phyloP scores from a whole-genome alignment of 192 early-diverging fungal species.

The Coemansia sp. region DNA sequence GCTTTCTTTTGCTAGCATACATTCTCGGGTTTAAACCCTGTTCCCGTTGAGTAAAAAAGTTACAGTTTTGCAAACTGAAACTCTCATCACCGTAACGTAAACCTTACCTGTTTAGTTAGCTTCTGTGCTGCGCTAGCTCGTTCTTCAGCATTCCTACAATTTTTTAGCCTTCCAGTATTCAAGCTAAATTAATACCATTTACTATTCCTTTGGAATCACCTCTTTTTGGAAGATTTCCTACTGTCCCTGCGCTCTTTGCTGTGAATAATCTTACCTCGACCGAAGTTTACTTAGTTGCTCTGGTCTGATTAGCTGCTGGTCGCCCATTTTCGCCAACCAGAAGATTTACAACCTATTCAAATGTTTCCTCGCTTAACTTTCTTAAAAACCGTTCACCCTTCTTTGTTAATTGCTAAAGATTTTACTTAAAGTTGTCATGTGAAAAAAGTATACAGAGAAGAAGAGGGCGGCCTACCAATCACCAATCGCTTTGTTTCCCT shows the following conservation, averaged over 20 bases:
- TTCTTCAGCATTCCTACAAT: constrained; percentile 9
- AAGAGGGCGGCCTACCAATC: background rate
- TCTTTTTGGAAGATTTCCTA: background rate
- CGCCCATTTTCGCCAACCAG: background rate
- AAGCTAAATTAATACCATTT: background rate
- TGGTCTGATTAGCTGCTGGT: background rate
- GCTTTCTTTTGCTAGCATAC: background rate
- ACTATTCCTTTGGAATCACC: background rate
- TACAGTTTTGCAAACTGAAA: background rate
- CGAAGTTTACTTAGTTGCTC: constrained; percentile 1
- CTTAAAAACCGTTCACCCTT: background rate
- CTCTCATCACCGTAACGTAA: background rate
- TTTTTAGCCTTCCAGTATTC: background rate
- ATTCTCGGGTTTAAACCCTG: background rate
- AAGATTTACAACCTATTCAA: background rate
- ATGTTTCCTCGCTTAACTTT: background rate
- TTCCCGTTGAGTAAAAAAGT: too few relatives aligned
- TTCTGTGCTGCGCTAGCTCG: constrained; percentile 10
- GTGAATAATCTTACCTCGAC: constrained; percentile 1
- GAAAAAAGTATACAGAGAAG: background rate
- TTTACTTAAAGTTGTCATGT: background rate
- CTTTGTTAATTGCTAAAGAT: background rate
- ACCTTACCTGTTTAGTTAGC: constrained; percentile 10
- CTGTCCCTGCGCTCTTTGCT: background rate
- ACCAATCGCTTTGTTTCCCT: background rate